phyloP scores from a whole-genome alignment of 495 filamentous ascomycete species.

The Neurospora hispaniola region DNA sequence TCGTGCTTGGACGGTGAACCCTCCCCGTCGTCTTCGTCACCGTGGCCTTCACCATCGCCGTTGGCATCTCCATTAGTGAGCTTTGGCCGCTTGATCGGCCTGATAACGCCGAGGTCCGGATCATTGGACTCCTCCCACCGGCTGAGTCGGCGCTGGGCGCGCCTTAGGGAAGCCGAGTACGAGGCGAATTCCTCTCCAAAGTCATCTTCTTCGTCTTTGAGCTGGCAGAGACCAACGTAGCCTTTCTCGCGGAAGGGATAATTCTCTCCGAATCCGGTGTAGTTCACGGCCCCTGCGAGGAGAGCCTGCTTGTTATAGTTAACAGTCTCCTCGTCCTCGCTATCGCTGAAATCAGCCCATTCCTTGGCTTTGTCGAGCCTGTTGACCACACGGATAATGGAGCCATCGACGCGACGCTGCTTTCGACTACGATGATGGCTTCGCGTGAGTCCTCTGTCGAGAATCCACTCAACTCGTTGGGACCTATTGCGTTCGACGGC shows the following conservation, averaged over 20 bases:
- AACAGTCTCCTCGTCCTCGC: slow-evolving; percentile 59
- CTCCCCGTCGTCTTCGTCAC: slow-evolving; percentile 18
- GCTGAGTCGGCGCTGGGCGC: slow-evolving; percentile 56
- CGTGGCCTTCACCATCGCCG: slow-evolving; percentile 10
- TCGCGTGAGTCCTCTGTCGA: slow-evolving; percentile 60
- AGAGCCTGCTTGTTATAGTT: slow-evolving; percentile 19
- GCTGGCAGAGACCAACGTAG: slow-evolving; percentile 57
- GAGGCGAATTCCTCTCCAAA: slow-evolving; percentile 68
- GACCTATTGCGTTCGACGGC: slow-evolving; percentile 84
- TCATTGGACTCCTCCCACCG: slow-evolving; percentile 56
- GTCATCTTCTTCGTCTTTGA: slow-evolving; percentile 56
- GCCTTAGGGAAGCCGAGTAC: slow-evolving; percentile 62
- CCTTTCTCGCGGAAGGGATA: slow-evolving; percentile 43
- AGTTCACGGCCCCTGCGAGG: slow-evolving; percentile 3
- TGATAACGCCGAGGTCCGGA: slow-evolving; percentile 34
- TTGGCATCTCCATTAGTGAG: slow-evolving; percentile 8
- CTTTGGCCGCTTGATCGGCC: slow-evolving; percentile 29
- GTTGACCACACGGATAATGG: slow-evolving; percentile 56
- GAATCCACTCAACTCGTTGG: slow-evolving; percentile 76
- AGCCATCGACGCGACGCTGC: slow-evolving; percentile 47
- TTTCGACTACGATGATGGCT: slow-evolving; percentile 52
- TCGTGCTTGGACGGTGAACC: slow-evolving; percentile 17
- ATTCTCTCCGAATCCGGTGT: neutral
- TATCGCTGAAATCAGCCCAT: slow-evolving; percentile 63
- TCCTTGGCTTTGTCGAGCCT: slow-evolving; percentile 47